Evolutionary conservation across 768 basidiomycete genomes (phyloP).

Genomic region (Suillus paluster): DNA sequence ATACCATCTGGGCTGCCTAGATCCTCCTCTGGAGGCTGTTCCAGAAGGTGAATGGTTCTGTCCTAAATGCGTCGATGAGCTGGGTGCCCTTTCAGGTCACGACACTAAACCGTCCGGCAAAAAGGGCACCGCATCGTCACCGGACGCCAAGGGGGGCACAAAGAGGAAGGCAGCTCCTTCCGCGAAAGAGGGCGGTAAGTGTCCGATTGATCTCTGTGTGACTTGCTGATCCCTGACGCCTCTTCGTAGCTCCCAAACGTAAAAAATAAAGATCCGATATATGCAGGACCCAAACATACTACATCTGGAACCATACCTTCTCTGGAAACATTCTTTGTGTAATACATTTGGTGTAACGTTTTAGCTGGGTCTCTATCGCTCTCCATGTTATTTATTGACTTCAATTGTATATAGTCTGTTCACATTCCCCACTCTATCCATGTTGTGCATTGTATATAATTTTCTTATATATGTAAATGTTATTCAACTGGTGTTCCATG

Average conservation of each 20-base stretch:
- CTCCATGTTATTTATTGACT: background rate
- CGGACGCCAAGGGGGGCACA: conserved; percentile 30
- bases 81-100: conserved; percentile 46
- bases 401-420: conserved; percentile 1
- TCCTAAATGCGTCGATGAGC: conserved; percentile 65
- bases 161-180: conserved; percentile 53
- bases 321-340: background rate
- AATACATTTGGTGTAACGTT: background rate
- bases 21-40: conserved; percentile 73
- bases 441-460: background rate
- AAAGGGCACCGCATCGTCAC: conserved; percentile 24
- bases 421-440: background rate
- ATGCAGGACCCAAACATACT: background rate
- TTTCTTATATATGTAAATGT: background rate
- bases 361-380: conserved; percentile 1
- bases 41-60: conserved; percentile 97
- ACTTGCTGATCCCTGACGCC: conserved; percentile 30
- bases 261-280: background rate
- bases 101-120: conserved; percentile 15
- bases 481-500: background rate
- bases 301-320: conserved; percentile 7
- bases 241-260: conserved; percentile 3
- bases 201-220: background rate
- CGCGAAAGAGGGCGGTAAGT: conserved; percentile 43
- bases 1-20: conserved; percentile 83